Base-by-base conservation (phyloP, 306 rosid species). In the Sechiopsis laciniata region DNA sequence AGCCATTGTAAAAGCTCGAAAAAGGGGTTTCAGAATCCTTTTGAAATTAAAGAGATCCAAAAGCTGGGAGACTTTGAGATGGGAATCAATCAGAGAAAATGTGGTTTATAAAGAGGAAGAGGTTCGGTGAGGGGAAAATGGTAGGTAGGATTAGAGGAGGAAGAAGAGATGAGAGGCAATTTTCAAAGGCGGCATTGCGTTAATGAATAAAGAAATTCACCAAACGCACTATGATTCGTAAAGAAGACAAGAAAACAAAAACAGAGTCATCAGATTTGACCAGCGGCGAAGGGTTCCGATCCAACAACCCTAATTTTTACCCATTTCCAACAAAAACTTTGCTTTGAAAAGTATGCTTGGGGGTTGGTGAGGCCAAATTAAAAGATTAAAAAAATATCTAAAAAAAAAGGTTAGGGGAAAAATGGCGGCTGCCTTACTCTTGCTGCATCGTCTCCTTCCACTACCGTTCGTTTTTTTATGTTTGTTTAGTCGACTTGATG, bases 1-100 rank as follows among this genome's bases (percentile, higher is more conserved):
- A 50, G 87, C 94, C 94, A 72, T 72, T 55, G 29, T 19, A 61
- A 32, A 2, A 7, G 68, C 6, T 8, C 6, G 21, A 55, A 17
- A 42, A 42, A 1, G 24, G 29, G 56, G 32, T 19, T 17, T 17
- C 46, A 12, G 57, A 68, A 20, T 20, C 29, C 7, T 64, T 40
- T 1, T 40, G 46, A 40, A 40, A 40, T 40, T 5, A 40, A 9
- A 40, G 66, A 60, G 67, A 61, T 61, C 20, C 7, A 66, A 66
- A 20, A 2, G 56, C 19, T 21, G 20, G 22, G 29, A 48, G 57
- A 48, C 20, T 22, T 6, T 8, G 73, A 69, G 73, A 69, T 20
- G 42, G 13, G 42, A 69, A 22, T 2, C 0, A 11, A 32, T 32
- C 5, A 69, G 52, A 14, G 20, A 6, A 55, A 69, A 69, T 46